phyloP scores from a whole-genome alignment of 2,329 filamentous ascomycete genomes.

The Chaetomium strumarium region DNA sequence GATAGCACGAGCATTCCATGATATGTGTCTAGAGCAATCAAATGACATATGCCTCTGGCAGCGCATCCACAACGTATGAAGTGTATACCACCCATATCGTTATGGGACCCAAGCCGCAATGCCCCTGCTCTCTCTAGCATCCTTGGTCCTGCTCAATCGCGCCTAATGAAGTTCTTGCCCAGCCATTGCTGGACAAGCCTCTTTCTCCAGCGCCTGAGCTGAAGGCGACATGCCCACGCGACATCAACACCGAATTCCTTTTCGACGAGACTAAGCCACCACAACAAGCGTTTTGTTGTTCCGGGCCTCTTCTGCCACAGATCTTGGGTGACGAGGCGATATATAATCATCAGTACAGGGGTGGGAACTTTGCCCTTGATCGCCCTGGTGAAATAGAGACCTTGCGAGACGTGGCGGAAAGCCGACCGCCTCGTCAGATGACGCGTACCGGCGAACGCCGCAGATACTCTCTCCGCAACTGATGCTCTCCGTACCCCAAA shows the following conservation, averaged over 20 bases:
- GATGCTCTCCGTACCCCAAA: conserved; percentile 13
- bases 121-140: too few species aligned
- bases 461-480: conserved; percentile 22
- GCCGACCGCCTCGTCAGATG: conserved; percentile 23
- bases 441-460: conserved; percentile 17
- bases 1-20: too few species aligned
- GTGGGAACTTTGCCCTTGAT: conserved; percentile 22
- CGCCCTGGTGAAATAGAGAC: conserved; percentile 27
- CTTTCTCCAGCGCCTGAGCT: conserved; percentile 24
- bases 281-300: conserved; percentile 31
- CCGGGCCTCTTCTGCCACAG: conserved; percentile 31
- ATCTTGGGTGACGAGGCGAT: conserved; percentile 33
- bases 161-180: neutral
- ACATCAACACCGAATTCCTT: conserved; percentile 24
- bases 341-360: conserved; percentile 28
- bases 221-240: conserved; percentile 21
- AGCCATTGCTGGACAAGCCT: conserved; percentile 10
- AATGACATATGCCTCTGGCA: too few species aligned
- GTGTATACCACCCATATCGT: too few species aligned
- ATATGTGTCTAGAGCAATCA: too few species aligned
- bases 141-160: too few species aligned
- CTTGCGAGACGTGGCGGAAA: conserved; percentile 30
- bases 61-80: too few species aligned
- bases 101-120: too few species aligned
- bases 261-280: conserved; percentile 31